Evolutionary conservation across 495 filamentous ascomycete genomes (phyloP).

Genomic region (Oidiodendron maius): DNA sequence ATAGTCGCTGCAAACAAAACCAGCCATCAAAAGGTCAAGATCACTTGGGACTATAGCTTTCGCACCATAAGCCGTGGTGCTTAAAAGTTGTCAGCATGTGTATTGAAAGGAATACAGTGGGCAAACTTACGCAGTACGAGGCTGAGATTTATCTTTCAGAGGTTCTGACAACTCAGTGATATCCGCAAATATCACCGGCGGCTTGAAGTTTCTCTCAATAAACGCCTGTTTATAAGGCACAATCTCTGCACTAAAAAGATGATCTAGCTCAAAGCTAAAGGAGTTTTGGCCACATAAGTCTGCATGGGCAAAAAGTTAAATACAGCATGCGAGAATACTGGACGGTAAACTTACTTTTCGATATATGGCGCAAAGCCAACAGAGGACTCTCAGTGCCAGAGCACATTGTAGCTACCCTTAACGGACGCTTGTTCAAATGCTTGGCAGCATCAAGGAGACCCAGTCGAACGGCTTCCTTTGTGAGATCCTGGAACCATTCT

Average conservation of each 20-base stretch:
- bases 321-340: no score
- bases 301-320: neutral
- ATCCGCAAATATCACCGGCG: slow-evolving; percentile 61
- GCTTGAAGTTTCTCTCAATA: slow-evolving; percentile 68
- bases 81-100: slow-evolving; percentile 27
- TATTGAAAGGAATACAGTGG: neutral
- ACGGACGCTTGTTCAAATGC: slow-evolving; percentile 11
- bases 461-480: neutral
- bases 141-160: slow-evolving; percentile 3
- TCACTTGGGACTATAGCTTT: slow-evolving; percentile 48
- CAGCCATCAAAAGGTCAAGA: slow-evolving; percentile 66
- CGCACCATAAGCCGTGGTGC: slow-evolving; percentile 68
- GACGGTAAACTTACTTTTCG: slow-evolving; percentile 10
- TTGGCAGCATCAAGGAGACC: neutral
- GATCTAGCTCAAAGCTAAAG: slow-evolving; percentile 41
- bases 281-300: neutral
- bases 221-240: slow-evolving; percentile 74
- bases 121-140: slow-evolving; percentile 10
- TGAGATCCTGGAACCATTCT: neutral
- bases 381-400: slow-evolving; percentile 80
- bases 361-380: slow-evolving; percentile 47
- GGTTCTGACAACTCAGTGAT: slow-evolving; percentile 50
- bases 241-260: slow-evolving; percentile 77
- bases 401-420: slow-evolving; percentile 72
- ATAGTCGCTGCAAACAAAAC: slow-evolving; percentile 76